A percentile compares a stretch with the other conserved stretches of the same genome.
Evolutionary conservation across 345 rosid species (phyloP).

Genomic region (Murraya koenigii): DNA sequence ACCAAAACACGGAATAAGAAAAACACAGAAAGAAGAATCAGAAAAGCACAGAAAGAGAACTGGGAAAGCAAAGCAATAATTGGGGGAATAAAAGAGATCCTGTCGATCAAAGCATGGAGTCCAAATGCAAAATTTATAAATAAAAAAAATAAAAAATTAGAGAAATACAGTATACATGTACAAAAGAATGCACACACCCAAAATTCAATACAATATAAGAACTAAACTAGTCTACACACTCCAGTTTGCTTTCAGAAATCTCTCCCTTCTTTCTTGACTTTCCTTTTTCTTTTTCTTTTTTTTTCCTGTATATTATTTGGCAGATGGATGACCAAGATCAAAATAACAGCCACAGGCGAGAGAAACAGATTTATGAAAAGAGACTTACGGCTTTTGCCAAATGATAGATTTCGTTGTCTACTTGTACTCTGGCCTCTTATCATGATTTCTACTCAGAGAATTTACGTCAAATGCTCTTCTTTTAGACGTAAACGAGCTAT

Average conservation of each 20-base stretch:
- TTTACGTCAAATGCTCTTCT: conserved; percentile 56
- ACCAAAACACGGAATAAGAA: background rate
- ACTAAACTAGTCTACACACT: conserved; percentile 28
- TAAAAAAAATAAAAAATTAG: conserved; percentile 11
- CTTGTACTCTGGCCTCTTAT: background rate
- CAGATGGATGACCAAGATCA: conserved; percentile 17
- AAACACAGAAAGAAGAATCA: background rate
- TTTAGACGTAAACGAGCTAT: conserved; percentile 53
- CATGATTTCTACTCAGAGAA: background rate
- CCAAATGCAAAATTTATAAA: conserved; percentile 3
- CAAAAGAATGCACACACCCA: conserved; percentile 57
- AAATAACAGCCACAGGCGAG: conserved; percentile 21
- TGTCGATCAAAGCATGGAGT: background rate
- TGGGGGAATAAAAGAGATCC: background rate
- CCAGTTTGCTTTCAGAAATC: conserved; percentile 6
- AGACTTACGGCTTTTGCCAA: conserved; percentile 11
- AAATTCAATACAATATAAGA: conserved; percentile 27
- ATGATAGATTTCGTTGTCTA: background rate
- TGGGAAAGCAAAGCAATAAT: background rate
- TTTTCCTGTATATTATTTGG: conserved; percentile 11
- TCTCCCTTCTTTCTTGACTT: background rate
- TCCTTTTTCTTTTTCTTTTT: background rate
- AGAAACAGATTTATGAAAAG: conserved; percentile 13
- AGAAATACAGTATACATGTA: conserved; percentile 32
- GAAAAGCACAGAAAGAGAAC: background rate